Conservation (phyloP, 75 land plant species). For the Sequoiadendron giganteum region DNA sequence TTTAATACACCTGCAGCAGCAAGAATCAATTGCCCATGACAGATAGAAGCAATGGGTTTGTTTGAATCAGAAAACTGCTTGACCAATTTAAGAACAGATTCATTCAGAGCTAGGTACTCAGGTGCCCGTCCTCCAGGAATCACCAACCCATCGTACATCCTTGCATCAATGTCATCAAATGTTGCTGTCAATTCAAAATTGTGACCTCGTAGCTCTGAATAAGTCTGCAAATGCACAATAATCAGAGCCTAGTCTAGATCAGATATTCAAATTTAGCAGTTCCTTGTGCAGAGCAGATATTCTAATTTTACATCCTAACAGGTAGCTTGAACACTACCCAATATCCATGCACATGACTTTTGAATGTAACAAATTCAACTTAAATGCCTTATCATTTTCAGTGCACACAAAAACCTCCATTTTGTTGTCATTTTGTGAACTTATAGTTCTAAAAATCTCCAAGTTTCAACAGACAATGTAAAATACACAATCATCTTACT, state of each 20-base stretch:
- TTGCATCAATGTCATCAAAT: slow-evolving; percentile 63
- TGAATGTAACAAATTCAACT: not conserved
- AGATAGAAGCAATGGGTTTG: slow-evolving; percentile 84
- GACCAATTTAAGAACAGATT: slow-evolving; percentile 56
- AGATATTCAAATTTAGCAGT: too few relatives aligned
- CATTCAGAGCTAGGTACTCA: slow-evolving; percentile 82
- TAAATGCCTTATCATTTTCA: not conserved
- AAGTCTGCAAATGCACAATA: slow-evolving; percentile 60
- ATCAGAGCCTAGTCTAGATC: not conserved
- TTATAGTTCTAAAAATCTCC: not conserved
- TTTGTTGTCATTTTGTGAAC: not conserved
- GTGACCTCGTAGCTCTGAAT: slow-evolving; percentile 80
- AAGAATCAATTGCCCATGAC: slow-evolving; percentile 89
- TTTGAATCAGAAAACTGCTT: slow-evolving; percentile 42
- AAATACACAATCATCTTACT: not conserved
- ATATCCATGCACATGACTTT: not conserved
- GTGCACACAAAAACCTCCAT: not conserved
- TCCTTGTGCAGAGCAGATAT: not conserved
- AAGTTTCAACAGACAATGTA: not conserved
- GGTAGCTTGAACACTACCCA: not conserved
- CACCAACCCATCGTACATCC: slow-evolving; percentile 69
- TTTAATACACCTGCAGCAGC: slow-evolving; percentile 77
- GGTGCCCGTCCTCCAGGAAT: slow-evolving; percentile 98
- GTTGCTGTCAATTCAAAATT: slow-evolving; percentile 80
- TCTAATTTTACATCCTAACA: not conserved